Conservation (phyloP, 2,329 filamentous ascomycete genomes). For the Eutypella sp. region DNA sequence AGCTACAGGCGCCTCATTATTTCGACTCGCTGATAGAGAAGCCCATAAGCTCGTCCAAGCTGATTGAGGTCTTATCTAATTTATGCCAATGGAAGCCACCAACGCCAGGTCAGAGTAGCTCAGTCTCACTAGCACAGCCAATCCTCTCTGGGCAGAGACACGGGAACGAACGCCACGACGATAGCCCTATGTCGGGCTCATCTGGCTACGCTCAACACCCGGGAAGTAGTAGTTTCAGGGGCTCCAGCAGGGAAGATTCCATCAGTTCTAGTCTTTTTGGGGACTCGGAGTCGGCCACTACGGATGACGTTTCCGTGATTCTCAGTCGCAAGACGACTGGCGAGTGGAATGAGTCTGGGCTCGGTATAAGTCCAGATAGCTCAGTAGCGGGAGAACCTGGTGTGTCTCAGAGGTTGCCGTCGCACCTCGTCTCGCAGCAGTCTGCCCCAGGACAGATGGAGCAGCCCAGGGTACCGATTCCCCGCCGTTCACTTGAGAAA, state of each 20-base stretch:
- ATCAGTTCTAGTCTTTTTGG: constrained; percentile 85
- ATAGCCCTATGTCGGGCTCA: constrained; percentile 79
- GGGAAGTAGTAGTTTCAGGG: constrained; percentile 66
- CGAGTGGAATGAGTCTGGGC: constrained; percentile 73
- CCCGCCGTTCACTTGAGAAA: constrained; percentile 66
- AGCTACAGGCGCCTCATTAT: constrained; percentile 88
- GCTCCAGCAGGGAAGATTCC: constrained; percentile 81
- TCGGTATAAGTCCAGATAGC: constrained; percentile 71
- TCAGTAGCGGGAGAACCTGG: constrained; percentile 23
- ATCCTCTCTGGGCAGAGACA: constrained; percentile 62
- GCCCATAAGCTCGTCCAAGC: constrained; percentile 85
- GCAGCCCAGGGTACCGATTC: constrained; percentile 38
- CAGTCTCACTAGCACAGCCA: constrained; percentile 49
- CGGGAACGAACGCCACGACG: constrained; percentile 59
- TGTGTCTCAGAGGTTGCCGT: constrained; percentile 38
- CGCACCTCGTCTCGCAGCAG: constrained; percentile 53
- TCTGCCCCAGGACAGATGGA: constrained; percentile 62
- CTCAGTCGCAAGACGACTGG: constrained; percentile 68
- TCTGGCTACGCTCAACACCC: constrained; percentile 64
- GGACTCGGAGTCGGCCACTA: constrained; percentile 72
- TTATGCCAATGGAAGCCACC: constrained; percentile 93
- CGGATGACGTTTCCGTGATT: constrained; percentile 73
- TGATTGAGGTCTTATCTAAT: constrained; percentile 80
- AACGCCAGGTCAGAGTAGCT: constrained; percentile 38
- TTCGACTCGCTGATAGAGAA: constrained; percentile 96